Evolutionary conservation across 2,329 filamentous ascomycete genomes (phyloP).

Genomic region (Fusarium subglutinans): DNA sequence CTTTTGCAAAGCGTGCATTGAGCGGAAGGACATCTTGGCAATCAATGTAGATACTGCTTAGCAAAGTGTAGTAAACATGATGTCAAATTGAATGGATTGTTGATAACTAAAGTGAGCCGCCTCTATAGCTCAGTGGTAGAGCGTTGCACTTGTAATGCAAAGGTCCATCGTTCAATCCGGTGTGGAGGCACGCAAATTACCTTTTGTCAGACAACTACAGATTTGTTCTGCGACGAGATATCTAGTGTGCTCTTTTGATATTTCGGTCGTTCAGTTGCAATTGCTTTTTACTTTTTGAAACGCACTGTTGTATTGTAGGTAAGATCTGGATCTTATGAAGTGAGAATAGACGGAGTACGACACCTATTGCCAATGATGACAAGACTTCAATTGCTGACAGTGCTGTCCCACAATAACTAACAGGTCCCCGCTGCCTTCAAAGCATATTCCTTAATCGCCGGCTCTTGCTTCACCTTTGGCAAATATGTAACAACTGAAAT

Average conservation of each 20-base stretch:
- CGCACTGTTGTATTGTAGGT: too few relatives aligned
- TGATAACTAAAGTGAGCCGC: not conserved
- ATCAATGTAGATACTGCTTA: not conserved
- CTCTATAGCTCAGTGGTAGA: slow-evolving; percentile 28
- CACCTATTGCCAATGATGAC: not conserved
- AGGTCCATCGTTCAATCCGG: slow-evolving; percentile 28
- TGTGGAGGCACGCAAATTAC: slow-evolving; percentile 6
- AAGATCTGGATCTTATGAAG: not conserved
- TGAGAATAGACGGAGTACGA: not conserved
- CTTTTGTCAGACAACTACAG: not conserved
- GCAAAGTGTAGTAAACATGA: rapidly evolving
- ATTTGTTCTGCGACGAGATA: rapidly evolving
- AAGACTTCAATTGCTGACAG: too few relatives aligned
- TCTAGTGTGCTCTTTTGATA: rapidly evolving
- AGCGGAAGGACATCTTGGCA: not conserved
- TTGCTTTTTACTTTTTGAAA: not conserved
- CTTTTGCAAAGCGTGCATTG: not conserved
- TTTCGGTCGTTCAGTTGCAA: rapidly evolving
- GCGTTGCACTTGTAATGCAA: slow-evolving; percentile 29
- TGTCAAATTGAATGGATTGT: rapidly evolving
- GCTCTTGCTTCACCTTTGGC: not conserved
- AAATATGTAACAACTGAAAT: not conserved
- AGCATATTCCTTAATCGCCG: not conserved
- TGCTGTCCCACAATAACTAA: not conserved
- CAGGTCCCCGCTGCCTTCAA: not conserved